A percentile compares a stretch with the other conserved stretches of the same genome.
Evolutionary conservation across 1,139 yeast species (phyloP).

Genomic region (Candida sp.): DNA sequence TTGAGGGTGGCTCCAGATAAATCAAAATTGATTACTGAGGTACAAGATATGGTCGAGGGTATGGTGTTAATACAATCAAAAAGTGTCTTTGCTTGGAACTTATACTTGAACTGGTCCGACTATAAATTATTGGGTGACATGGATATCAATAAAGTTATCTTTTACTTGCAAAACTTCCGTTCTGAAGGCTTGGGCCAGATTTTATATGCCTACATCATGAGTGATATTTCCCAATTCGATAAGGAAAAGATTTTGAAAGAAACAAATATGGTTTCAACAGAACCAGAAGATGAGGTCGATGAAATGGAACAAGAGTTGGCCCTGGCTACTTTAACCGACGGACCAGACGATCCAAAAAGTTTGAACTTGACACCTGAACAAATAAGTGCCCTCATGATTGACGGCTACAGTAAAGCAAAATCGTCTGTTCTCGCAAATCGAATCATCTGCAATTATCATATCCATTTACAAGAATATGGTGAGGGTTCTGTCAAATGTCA

Average conservation of each 20-base stretch:
- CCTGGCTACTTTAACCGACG: slow-evolving; percentile 14
- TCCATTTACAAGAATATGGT: slow-evolving; percentile 61
- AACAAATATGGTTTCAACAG: slow-evolving; percentile 5
- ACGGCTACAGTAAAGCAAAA: slow-evolving; percentile 47
- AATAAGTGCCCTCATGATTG: slow-evolving; percentile 49
- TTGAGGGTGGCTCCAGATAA: slow-evolving; percentile 46
- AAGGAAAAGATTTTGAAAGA: slow-evolving; percentile 17
- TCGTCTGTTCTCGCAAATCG: slow-evolving; percentile 62
- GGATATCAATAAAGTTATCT: slow-evolving; percentile 43
- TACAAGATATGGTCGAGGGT: slow-evolving; percentile 62
- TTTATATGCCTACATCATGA: slow-evolving; percentile 54
- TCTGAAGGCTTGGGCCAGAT: slow-evolving; percentile 63
- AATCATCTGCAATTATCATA: slow-evolving; percentile 58
- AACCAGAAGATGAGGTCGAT: slow-evolving; percentile 4
- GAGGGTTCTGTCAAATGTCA: slow-evolving; percentile 60
- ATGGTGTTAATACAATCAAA: slow-evolving; percentile 67
- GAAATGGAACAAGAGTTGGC: slow-evolving; percentile 5
- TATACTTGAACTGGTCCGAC: slow-evolving; percentile 78
- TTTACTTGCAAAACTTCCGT: slow-evolving; percentile 57
- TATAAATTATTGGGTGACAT: slow-evolving; percentile 44
- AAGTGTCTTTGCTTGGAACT: slow-evolving; percentile 67
- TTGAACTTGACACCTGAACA: slow-evolving; percentile 38
- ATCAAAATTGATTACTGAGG: slow-evolving; percentile 27
- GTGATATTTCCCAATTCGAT: slow-evolving; percentile 66
- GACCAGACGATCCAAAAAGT: slow-evolving; percentile 12